phyloP scores from a whole-genome alignment of 805 yeast species.

The Wickerhamiella nectarea region DNA sequence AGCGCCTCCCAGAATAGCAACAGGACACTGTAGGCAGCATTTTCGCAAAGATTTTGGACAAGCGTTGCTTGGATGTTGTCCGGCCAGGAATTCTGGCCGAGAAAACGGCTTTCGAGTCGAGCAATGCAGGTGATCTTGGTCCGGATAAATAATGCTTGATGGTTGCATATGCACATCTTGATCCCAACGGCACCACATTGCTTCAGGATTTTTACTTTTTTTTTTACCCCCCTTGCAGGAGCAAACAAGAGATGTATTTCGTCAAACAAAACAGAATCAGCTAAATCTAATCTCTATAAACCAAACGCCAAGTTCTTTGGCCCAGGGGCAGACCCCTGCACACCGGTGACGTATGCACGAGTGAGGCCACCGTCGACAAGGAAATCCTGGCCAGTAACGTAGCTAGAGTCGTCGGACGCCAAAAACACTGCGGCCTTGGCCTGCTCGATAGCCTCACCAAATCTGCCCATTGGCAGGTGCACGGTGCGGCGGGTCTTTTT shows the following conservation, averaged over 20 bases:
- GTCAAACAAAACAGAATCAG: too few species aligned
- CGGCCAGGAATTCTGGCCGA: not conserved
- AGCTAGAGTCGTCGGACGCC: conserved; percentile 38
- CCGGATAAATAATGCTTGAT: not conserved
- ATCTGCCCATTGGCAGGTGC: conserved; percentile 40
- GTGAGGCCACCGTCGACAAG: conserved; percentile 43
- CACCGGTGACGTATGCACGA: conserved; percentile 23
- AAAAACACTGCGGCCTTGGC: conserved; percentile 46
- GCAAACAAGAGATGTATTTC: too few species aligned
- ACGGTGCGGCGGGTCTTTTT: conserved; percentile 31
- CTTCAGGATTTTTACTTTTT: too few species aligned
- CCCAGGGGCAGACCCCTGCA: conserved; percentile 17
- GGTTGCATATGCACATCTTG: not conserved
- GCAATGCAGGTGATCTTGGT: too few species aligned
- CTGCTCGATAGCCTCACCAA: conserved; percentile 53
- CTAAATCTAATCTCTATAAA: conserved; percentile 14
- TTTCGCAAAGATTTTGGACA: too few species aligned
- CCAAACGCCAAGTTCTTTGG: conserved; percentile 24
- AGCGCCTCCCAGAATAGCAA: not conserved
- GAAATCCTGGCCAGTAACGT: conserved; percentile 48
- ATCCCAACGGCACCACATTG: too few species aligned
- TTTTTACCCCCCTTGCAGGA: too few species aligned
- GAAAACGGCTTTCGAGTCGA: too few species aligned
- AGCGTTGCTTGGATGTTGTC: not conserved
- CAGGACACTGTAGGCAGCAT: too few species aligned